A percentile compares a stretch with the other conserved stretches of the same genome.
Conservation (phyloP, 371 early-diverging fungal species). For the Mucor mucedo region DNA sequence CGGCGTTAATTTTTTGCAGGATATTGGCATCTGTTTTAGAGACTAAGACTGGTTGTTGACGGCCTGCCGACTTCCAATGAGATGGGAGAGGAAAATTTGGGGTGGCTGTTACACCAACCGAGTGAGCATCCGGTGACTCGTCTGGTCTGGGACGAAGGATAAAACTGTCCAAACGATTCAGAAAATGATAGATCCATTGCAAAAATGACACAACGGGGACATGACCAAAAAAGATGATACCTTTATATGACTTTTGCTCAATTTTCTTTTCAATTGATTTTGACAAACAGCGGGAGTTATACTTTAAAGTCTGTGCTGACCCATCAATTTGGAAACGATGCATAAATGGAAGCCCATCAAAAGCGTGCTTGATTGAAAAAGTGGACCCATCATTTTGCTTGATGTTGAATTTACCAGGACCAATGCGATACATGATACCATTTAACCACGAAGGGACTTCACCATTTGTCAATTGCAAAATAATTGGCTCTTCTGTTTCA, state of each 20-base stretch:
- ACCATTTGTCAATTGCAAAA: constrained; percentile 42
- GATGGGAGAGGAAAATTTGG: constrained; percentile 57
- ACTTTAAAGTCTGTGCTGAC: constrained; percentile 19
- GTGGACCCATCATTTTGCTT: constrained; percentile 27
- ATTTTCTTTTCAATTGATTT: constrained; percentile 24
- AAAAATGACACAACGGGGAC: constrained; percentile 4
- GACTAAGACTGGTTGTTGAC: constrained; percentile 37
- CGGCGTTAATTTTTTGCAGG: constrained; percentile 63
- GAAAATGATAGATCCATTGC: constrained; percentile 5
- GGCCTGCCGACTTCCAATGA: background rate
- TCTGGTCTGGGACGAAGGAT: background rate
- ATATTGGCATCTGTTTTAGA: constrained; percentile 64
- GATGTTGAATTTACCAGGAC: constrained; percentile 49
- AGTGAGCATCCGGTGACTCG: constrained; percentile 19
- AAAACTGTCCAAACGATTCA: constrained; percentile 4
- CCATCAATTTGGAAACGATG: constrained; percentile 45
- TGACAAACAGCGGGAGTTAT: constrained; percentile 39
- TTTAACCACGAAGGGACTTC: constrained; percentile 45
- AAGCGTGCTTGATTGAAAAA: constrained; percentile 43
- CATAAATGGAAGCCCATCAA: constrained; percentile 49
- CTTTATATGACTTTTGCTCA: background rate
- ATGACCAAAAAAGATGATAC: constrained; percentile 35
- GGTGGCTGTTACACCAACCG: constrained; percentile 59
- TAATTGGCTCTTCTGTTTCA: constrained; percentile 44
- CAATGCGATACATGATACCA: constrained; percentile 47